Percentiles rank a stretch among this genome's conserved stretches.
These are phyloP conservation scores for Capronia epimyces DNA, from an alignment of 2,329 filamentous ascomycete species.

Conservation along the genomic window DNA sequence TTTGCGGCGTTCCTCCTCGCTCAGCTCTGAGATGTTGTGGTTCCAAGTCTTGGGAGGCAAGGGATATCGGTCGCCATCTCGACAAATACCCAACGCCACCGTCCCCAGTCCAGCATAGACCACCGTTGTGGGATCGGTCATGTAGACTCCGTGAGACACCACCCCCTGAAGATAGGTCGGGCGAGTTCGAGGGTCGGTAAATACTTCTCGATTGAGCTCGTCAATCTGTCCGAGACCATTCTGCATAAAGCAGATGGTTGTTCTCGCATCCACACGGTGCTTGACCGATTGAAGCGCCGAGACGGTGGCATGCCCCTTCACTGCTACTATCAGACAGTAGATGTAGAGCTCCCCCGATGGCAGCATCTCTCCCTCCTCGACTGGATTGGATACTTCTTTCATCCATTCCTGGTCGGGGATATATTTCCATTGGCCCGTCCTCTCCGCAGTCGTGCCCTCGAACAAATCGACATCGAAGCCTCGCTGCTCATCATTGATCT, in stretches of 20 bases:
- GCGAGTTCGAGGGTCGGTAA: constrained; percentile 57
- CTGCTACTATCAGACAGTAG: constrained; percentile 68
- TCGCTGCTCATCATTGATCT: constrained; percentile 39
- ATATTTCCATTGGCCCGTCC: constrained; percentile 9
- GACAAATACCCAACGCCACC: constrained; percentile 51
- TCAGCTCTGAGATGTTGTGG: constrained; percentile 16
- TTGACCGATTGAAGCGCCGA: constrained; percentile 61
- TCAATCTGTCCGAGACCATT: constrained; percentile 84
- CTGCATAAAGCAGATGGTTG: constrained; percentile 70
- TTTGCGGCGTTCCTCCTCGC: constrained; percentile 25
- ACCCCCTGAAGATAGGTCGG: constrained; percentile 74
- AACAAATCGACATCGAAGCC: constrained; percentile 43
- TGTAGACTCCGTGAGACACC: constrained; percentile 54
- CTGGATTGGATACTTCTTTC: constrained; percentile 16
- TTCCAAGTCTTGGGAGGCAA: constrained; percentile 18
- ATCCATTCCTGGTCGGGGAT: constrained; percentile 26
- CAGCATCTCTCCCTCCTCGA: constrained; percentile 16
- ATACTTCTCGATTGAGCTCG: constrained; percentile 64
- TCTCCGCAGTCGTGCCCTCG: constrained; percentile 1
- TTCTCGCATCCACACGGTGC: constrained; percentile 60
- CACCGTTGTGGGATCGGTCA: constrained; percentile 47
- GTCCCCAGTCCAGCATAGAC: constrained; percentile 56
- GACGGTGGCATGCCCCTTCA: constrained; percentile 67
- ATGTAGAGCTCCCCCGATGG: constrained; percentile 50
- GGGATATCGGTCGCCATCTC: constrained; percentile 31